Evolutionary conservation across 1,284 basidiomycete species (phyloP), one percentile per base, ranked within the genome.

Genomic region (Schizopora paradoxa): DNA sequence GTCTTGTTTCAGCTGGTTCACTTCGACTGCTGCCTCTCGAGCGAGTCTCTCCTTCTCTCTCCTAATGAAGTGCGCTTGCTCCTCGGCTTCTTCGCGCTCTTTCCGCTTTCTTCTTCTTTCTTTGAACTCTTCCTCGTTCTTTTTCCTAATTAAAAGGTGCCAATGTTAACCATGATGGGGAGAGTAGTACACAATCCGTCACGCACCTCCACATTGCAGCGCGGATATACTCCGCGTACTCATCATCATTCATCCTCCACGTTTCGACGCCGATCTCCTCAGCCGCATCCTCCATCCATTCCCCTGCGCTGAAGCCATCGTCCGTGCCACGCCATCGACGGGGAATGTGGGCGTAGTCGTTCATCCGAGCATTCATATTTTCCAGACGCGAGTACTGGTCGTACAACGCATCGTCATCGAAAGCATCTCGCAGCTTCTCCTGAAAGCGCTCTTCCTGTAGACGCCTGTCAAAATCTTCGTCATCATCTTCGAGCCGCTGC

Each of bases 171-270:
- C 27, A 32, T 25, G 28, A 8, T 23, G 4, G 22, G 43, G 23
- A 11, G 36, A 28, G 21, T 19, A 21, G 43, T 23, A 36, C 42
- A 18, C 14, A 40, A 27, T 10, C n/a, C 41, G 2, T 4, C 39
- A 33, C 79, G 38, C 54, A 80, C 81, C 77, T 76, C 71, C 86
- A 89, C 82, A 91, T 91, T 25, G 85, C 86, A 33, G 72, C 64
- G 49, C 88, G 66, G 27, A 91, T 65, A 79, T 84, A 90, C 57
- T 91, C 87, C 2, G 81, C 77, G 54, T 91, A 91, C 53, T 87
- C 80, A 51, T 91, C 85, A n/a, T 90, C 86, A 54, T 86, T 82
- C 82, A 91, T 82, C 48, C 66, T 56, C 23, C 62, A 65, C 13
- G 83, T 82, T 52, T 86, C 68, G 19, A 71, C 54, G 27, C 65